These are phyloP conservation scores for Mrakia gelida DNA, from an alignment of 768 basidiomycete species.

Conservation along the genomic window DNA sequence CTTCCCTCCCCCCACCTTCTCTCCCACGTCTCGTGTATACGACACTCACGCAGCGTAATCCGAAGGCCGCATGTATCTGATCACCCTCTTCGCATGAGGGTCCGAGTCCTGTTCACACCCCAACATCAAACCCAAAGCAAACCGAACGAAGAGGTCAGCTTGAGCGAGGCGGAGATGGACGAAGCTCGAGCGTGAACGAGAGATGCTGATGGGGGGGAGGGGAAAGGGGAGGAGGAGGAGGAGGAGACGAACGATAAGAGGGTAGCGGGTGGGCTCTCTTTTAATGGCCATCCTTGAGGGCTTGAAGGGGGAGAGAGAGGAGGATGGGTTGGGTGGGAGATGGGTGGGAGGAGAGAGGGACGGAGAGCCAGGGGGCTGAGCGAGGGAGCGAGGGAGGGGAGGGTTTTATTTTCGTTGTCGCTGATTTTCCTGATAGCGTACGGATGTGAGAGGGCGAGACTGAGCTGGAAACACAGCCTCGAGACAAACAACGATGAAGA, in stretches of 20 bases:
- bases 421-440: too few species aligned
- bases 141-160: neutral
- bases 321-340: neutral
- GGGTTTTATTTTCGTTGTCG: too few species aligned
- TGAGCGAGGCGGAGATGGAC: neutral
- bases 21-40: slow-evolving; percentile 74
- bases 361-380: neutral
- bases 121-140: neutral
- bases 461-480: too few species aligned
- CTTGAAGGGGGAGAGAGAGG: neutral
- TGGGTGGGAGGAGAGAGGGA: neutral
- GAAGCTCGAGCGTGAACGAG: neutral
- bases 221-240: neutral
- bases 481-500: too few species aligned
- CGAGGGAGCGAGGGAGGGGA: too few species aligned
- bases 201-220: too few species aligned
- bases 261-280: slow-evolving; percentile 57
- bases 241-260: slow-evolving; percentile 57
- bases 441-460: too few species aligned
- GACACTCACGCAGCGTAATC: slow-evolving; percentile 64
- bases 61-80: slow-evolving; percentile 40
- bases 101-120: slow-evolving; percentile 67
- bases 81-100: slow-evolving; percentile 79
- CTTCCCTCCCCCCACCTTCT: too few species aligned
- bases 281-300: slow-evolving; percentile 39